Conservation (phyloP, 2,329 filamentous ascomycete genomes). For the Metarhizium sp. region DNA sequence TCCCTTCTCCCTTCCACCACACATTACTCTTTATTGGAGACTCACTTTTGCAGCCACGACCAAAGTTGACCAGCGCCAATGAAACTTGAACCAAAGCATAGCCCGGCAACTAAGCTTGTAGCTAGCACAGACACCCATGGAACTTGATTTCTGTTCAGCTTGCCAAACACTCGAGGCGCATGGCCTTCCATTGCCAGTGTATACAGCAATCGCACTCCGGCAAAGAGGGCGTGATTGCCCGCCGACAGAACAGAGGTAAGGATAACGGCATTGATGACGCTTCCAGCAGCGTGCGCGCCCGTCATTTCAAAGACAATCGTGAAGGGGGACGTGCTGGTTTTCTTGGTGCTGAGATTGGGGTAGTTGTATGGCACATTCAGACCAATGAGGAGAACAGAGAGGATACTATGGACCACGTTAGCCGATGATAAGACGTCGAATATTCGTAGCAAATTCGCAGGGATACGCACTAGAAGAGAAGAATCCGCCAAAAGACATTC, state of each 20-base stretch:
- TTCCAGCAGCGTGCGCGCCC: slow-evolving; percentile 40
- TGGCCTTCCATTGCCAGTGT: slow-evolving; percentile 33
- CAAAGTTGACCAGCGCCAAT: slow-evolving; percentile 57
- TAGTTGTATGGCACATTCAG: slow-evolving; percentile 49
- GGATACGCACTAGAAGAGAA: slow-evolving; percentile 35
- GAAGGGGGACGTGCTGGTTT: slow-evolving; percentile 26
- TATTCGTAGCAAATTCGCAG: background rate
- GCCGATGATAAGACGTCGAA: background rate
- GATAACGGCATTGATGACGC: slow-evolving; percentile 52
- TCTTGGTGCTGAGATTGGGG: slow-evolving; percentile 21
- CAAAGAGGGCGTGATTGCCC: slow-evolving; percentile 27
- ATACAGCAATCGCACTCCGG: slow-evolving; percentile 24
- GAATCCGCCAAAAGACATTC: slow-evolving; percentile 56
- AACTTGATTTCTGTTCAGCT: slow-evolving; percentile 23
- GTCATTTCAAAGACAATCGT: slow-evolving; percentile 52
- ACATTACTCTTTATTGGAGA: background rate
- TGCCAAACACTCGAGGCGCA: slow-evolving; percentile 44
- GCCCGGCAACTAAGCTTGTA: slow-evolving; percentile 45
- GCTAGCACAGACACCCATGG: slow-evolving; percentile 34
- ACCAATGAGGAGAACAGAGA: slow-evolving; percentile 36
- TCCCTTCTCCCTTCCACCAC: background rate
- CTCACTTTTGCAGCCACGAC: slow-evolving; percentile 57
- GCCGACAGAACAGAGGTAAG: slow-evolving; percentile 27
- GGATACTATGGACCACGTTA: slow-evolving; percentile 17
- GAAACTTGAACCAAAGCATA: slow-evolving; percentile 57